These are phyloP conservation scores for Penicillium aurantiogriseum DNA, from an alignment of 2,329 filamentous ascomycete genomes.

Conservation along the genomic window DNA sequence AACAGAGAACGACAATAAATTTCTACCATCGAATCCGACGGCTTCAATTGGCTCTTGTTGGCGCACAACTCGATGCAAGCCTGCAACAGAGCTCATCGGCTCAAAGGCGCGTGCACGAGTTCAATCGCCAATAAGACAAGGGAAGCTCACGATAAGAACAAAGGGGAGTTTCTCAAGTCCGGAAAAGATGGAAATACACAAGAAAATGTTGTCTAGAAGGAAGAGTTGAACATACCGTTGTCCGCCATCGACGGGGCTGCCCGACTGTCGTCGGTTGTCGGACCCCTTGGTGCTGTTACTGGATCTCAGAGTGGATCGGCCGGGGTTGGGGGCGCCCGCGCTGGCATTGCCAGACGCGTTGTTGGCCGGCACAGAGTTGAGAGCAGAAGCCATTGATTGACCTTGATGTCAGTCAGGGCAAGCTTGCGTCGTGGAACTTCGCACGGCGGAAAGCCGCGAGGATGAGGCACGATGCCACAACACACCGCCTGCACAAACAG, in stretches of 20 bases:
- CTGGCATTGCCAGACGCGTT: slow-evolving; percentile 40
- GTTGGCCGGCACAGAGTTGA: slow-evolving; percentile 39
- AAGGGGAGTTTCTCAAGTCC: not conserved
- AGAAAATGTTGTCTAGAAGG: not conserved
- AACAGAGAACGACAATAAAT: not conserved
- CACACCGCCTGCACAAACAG: slow-evolving; percentile 41
- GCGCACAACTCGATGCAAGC: slow-evolving; percentile 15
- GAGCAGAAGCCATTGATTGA: slow-evolving; percentile 43
- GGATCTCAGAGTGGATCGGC: slow-evolving; percentile 51
- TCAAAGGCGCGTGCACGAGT: slow-evolving; percentile 17
- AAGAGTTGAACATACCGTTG: slow-evolving; percentile 51
- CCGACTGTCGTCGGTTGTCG: slow-evolving; percentile 57
- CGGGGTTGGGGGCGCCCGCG: slow-evolving; percentile 39
- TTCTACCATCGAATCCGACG: slow-evolving; percentile 7
- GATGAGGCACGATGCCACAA: slow-evolving; percentile 34
- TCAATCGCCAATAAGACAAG: slow-evolving; percentile 1
- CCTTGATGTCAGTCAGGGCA: slow-evolving; percentile 29
- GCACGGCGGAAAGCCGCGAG: slow-evolving; percentile 37
- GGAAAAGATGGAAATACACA: not conserved
- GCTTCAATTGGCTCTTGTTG: slow-evolving; percentile 19
- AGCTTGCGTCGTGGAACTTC: slow-evolving; percentile 37
- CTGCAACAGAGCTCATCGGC: slow-evolving; percentile 10
- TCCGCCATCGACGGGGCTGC: slow-evolving; percentile 54
- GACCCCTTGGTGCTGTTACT: slow-evolving; percentile 50
- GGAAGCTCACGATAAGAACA: slow-evolving; percentile 4